Percentiles rank a stretch among this genome's conserved stretches.
Conservation (phyloP, 2,329 filamentous ascomycete species). For the Cladosporium colombiae region DNA sequence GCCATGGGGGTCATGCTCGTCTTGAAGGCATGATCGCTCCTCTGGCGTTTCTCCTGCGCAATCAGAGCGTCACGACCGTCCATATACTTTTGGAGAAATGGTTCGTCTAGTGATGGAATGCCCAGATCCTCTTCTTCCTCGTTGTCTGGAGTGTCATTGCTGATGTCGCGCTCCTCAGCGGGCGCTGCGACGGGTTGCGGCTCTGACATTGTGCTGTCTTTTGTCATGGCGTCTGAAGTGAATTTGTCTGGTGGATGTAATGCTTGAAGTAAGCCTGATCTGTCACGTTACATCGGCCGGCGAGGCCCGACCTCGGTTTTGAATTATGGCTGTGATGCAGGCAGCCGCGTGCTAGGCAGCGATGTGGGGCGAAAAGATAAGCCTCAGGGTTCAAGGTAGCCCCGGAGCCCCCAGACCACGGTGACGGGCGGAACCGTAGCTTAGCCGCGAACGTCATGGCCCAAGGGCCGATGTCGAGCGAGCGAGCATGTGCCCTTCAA, state of each 20-base stretch:
- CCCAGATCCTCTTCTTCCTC: constrained; percentile 34
- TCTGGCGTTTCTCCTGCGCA: constrained; percentile 75
- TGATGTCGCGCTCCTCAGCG: constrained; percentile 14
- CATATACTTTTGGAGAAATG: constrained; percentile 81
- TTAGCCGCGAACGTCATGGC: not conserved
- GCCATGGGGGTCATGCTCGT: constrained; percentile 77
- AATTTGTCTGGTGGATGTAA: not conserved
- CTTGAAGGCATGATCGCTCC: constrained; percentile 74
- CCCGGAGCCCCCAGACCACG: too few species aligned
- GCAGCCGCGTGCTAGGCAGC: not conserved
- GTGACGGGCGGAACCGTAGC: not conserved
- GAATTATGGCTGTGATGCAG: not conserved
- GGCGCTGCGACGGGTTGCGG: not conserved
- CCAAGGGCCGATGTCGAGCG: not conserved
- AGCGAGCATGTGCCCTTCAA: constrained; percentile 8
- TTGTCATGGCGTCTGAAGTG: not conserved
- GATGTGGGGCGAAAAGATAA: not conserved
- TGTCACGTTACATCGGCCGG: constrained; percentile 1
- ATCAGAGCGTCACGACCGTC: constrained; percentile 74
- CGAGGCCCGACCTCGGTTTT: not conserved
- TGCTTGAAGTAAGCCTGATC: not conserved
- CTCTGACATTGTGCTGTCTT: constrained; percentile 5
- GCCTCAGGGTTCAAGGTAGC: not conserved
- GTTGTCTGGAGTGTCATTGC: constrained; percentile 22
- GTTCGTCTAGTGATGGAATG: constrained; percentile 56